Conservation (phyloP, 139 green algal species). For the Chlamydomonas sp. region DNA sequence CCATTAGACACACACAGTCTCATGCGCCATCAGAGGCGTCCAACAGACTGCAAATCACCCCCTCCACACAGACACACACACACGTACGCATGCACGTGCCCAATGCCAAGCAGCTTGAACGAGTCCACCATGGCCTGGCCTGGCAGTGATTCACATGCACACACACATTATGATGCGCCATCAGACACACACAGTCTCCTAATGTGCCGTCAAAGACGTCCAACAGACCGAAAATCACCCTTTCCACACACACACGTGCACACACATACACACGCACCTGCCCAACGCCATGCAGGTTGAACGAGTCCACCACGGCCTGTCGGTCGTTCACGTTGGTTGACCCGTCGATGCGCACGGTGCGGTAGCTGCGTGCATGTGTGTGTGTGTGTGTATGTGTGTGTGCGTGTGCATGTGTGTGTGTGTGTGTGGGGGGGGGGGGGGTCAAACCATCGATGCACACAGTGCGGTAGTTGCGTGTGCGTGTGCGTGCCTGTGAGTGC, state of each 20-base stretch:
- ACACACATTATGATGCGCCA: background rate
- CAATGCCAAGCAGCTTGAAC: background rate
- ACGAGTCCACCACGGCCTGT: conserved; percentile 65
- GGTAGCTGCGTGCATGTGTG: conserved; percentile 34
- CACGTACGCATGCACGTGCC: background rate
- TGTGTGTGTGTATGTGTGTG: too few relatives aligned
- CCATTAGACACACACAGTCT: background rate
- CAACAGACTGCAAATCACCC: too few relatives aligned
- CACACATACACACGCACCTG: conserved; percentile 31
- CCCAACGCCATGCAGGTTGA: conserved; percentile 57
- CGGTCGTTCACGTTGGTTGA: conserved; percentile 45
- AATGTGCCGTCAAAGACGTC: too few relatives aligned
- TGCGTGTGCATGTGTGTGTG: too few relatives aligned
- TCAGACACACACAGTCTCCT: too few relatives aligned
- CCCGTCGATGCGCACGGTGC: conserved; percentile 68
- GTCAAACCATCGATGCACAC: too few relatives aligned
- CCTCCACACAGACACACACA: background rate
- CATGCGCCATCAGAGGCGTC: too few relatives aligned
- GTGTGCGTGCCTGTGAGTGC: too few relatives aligned
- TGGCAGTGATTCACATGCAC: too few relatives aligned
- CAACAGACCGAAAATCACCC: background rate
- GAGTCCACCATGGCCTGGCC: too few relatives aligned
- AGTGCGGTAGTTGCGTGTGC: too few relatives aligned
- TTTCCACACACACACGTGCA: background rate
- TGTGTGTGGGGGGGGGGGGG: too few relatives aligned